phyloP scores from a whole-genome alignment of 345 rosid species.

The Viola odorata region DNA sequence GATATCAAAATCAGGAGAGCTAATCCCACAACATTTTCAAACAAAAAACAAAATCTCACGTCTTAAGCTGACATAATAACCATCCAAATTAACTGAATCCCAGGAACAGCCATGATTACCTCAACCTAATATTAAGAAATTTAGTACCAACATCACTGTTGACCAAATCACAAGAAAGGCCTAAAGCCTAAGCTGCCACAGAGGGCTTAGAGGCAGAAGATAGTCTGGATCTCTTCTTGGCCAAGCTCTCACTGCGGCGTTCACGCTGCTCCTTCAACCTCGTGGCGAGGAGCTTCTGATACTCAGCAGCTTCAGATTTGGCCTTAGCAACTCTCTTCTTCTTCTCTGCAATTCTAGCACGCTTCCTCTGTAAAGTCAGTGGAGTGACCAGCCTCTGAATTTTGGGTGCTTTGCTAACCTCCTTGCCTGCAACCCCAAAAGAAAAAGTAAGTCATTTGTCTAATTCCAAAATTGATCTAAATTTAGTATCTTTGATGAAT shows the following conservation, averaged over 20 bases:
- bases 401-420: conserved; percentile 26
- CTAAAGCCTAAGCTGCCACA: conserved; percentile 6
- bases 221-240: conserved; percentile 26
- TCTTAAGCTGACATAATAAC: neutral
- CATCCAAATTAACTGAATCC: neutral
- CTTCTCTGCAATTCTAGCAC: conserved; percentile 23
- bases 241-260: conserved; percentile 26
- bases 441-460: neutral
- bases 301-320: conserved; percentile 24
- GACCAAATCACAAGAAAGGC: neutral
- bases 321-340: conserved; percentile 29
- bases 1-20: too few species aligned
- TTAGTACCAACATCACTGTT: neutral
- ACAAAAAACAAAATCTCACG: conserved; percentile 2
- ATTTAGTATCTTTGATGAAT: neutral
- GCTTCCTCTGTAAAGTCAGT: conserved; percentile 23
- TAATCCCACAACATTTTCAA: neutral
- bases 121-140: conserved; percentile 1
- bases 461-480: neutral
- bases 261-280: conserved; percentile 32
- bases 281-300: conserved; percentile 24
- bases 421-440: conserved; percentile 18
- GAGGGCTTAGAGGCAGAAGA: conserved; percentile 31
- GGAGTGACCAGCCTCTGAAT: conserved; percentile 28
- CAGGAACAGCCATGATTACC: conserved; percentile 5